Conservation (phyloP, 2,329 filamentous ascomycete species). For the Monosporascus ibericus region DNA sequence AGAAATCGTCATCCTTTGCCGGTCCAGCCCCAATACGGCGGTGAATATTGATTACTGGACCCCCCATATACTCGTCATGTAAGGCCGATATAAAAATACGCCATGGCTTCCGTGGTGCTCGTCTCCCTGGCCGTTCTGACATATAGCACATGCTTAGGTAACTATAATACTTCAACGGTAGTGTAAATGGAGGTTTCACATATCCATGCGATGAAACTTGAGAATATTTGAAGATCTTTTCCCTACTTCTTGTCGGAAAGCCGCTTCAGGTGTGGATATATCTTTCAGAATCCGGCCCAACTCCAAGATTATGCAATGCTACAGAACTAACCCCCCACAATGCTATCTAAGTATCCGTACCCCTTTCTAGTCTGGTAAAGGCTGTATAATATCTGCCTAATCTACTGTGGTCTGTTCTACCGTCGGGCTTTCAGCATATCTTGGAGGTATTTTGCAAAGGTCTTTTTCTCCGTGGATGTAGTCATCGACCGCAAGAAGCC, state of each 20-base stretch:
- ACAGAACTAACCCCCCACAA: not conserved
- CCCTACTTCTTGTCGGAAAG: not conserved
- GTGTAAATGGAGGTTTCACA: not conserved
- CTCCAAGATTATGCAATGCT: not conserved
- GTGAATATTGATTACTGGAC: too few species aligned
- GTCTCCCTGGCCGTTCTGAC: too few species aligned
- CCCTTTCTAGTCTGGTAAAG: not conserved
- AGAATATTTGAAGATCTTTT: too few species aligned
- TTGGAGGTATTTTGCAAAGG: conserved; percentile 59
- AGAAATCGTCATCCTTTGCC: too few species aligned
- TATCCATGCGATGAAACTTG: too few species aligned
- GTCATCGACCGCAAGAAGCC: conserved; percentile 56
- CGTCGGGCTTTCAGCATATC: conserved; percentile 45
- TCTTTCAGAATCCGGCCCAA: not conserved
- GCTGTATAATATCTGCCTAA: not conserved
- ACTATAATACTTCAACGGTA: too few species aligned
- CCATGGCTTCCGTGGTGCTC: too few species aligned
- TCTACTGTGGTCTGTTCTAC: not conserved
- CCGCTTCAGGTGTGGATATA: not conserved
- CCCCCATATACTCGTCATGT: too few species aligned
- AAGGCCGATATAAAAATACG: too few species aligned
- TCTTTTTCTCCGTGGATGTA: conserved; percentile 53
- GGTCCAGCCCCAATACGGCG: too few species aligned
- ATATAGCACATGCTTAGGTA: too few species aligned
- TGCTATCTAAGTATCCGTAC: not conserved